These are phyloP conservation scores for Exsudoporus frostii DNA, from an alignment of 768 basidiomycete species.

Conservation along the genomic window DNA sequence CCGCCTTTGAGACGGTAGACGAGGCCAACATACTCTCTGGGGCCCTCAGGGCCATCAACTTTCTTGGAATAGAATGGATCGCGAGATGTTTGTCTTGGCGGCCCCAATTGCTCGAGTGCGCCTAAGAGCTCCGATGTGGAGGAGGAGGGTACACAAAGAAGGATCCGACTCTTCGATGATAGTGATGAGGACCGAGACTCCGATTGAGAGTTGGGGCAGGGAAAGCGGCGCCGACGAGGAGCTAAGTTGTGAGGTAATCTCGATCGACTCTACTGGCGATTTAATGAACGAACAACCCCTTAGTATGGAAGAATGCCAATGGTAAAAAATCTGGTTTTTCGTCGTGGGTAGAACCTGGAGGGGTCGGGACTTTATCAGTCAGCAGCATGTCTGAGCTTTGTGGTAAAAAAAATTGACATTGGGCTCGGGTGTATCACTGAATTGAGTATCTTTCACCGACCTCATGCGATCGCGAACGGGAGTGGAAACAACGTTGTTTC, in stretches of 20 bases:
- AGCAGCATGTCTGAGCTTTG: conserved; percentile 3
- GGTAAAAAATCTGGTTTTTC: conserved; percentile 23
- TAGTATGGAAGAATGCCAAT: conserved; percentile 1
- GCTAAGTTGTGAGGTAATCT: neutral
- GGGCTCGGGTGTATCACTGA: neutral
- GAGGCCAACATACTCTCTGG: conserved; percentile 77
- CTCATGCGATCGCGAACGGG: neutral
- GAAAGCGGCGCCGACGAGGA: neutral
- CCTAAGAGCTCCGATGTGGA: conserved; percentile 49
- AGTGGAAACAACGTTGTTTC: neutral
- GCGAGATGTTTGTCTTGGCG: conserved; percentile 64
- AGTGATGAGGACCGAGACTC: conserved; percentile 2
- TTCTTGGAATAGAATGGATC: conserved; percentile 78
- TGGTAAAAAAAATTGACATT: conserved; percentile 2
- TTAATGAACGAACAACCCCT: neutral
- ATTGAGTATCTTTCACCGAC: conserved; percentile 5
- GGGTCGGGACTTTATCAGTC: neutral
- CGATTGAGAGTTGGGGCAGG: conserved; percentile 2
- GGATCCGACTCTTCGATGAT: conserved; percentile 18
- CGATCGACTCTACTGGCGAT: conserved; percentile 13
- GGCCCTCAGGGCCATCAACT: conserved; percentile 70
- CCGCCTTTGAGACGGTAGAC: conserved; percentile 70
- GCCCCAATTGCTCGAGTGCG: conserved; percentile 43
- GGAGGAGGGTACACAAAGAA: conserved; percentile 48
- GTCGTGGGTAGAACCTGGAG: neutral